Conservation (phyloP, 1,139 yeast species). For the Spathaspora jeffriesii region DNA sequence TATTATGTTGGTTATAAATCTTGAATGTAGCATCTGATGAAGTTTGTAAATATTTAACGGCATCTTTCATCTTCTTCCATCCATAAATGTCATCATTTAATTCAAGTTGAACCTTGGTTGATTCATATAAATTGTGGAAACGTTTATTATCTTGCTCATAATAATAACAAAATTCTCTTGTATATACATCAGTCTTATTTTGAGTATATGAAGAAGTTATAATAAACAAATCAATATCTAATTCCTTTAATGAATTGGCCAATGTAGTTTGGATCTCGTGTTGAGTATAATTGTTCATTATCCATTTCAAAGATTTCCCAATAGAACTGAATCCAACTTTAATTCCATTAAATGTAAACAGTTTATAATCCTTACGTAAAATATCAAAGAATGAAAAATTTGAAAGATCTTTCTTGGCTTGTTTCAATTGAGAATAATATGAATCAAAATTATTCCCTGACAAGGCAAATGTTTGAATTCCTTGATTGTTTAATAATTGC, state of each 20-base stretch:
- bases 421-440: conserved; percentile 43
- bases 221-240: conserved; percentile 52
- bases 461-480: conserved; percentile 4
- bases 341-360: conserved; percentile 45
- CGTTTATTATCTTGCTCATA: conserved; percentile 17
- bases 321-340: conserved; percentile 76
- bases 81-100: conserved; percentile 23
- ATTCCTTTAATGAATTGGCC: conserved; percentile 30
- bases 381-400: conserved; percentile 63
- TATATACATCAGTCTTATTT: conserved; percentile 38
- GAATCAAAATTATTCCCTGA: conserved; percentile 10
- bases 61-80: conserved; percentile 12
- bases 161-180: conserved; percentile 58
- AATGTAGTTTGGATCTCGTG: conserved; percentile 41
- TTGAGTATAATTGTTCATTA: conserved; percentile 32
- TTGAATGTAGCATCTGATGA: conserved; percentile 16
- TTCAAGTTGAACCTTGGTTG: conserved; percentile 28
- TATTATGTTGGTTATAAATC: conserved; percentile 53
- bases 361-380: conserved; percentile 81
- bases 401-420: conserved; percentile 60
- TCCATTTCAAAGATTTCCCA: conserved; percentile 65
- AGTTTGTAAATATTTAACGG: conserved; percentile 12
- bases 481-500: conserved; percentile 13
- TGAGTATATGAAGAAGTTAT: conserved; percentile 64
- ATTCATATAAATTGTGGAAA: conserved; percentile 25